Base-by-base conservation (phyloP, 2,329 filamentous ascomycete genomes). In the Exophiala lecanii-corni region DNA sequence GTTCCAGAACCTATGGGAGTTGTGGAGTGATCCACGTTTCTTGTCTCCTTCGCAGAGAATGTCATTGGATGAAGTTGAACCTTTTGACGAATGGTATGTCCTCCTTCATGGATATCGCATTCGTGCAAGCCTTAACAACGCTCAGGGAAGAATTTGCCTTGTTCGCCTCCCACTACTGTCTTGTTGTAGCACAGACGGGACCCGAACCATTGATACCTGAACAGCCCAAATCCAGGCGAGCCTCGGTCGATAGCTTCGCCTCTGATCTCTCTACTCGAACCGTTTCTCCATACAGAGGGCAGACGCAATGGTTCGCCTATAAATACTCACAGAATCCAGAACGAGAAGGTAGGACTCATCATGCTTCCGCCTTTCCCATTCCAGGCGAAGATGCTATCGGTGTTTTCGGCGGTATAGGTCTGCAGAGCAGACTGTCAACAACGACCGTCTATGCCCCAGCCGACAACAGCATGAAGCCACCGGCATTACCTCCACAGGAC, bases 101-200 rank as follows among this genome's bases (percentile, higher is more conserved):
- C 17, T 7, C 34, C n/a, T 19, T 19, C 3, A 20, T 16, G 7
- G 6, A 35, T 10, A 18, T 15, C 10, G 21, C 13, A 6, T 15
- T 12, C 12, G 9, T 9, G 12, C 16, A 3, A 5, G 18, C 9
- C n/a, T 12, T 26, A 37, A 34, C 9, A 4, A 9, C 15, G 19
- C 21, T 20, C 21, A 51, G 49, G 49, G 91, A 97, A 63, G 91
- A 96, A 57, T 89, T 96, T 59, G 81, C 84, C 2, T 70, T 95
- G 1, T 95, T 94, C 62, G 80, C 78, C 2, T 81, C 81, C 23
- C 89, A 96, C 63, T 94, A 95, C 63, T 85, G 89, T 55, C 66
- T 96, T 17, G 26, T 54, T 2, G 41, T 55, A 6, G 54, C 54
- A 16, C 54, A 55, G 19, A 56, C 53, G 33, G 43, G 47, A n/a